A percentile compares a stretch with the other conserved stretches of the same genome.
Evolutionary conservation across 257 asterid genomes (phyloP).

Genomic region (Solanum ossicruentum): DNA sequence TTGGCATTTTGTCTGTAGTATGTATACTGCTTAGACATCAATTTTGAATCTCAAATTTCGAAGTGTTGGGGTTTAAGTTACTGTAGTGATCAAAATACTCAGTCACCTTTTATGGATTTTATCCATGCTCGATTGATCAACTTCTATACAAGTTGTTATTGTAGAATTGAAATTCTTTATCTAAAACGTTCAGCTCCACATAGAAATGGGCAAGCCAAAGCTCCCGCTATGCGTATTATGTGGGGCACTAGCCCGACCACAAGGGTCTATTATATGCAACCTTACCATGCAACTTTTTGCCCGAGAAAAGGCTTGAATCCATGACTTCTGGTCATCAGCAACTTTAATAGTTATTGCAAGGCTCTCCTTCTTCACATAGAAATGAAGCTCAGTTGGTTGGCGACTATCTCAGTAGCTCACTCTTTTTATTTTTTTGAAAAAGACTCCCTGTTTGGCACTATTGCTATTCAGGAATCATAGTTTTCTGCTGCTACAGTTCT

Average conservation of each 20-base stretch:
- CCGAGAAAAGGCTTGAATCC: no score
- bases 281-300: no score
- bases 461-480: background rate
- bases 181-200: background rate
- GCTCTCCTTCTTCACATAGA: no score
- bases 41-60: background rate
- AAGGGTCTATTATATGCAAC: no score
- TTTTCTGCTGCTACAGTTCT: background rate
- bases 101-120: background rate
- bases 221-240: no score
- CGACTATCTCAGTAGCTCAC: background rate
- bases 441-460: background rate
- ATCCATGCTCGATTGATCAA: background rate
- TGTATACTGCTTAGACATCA: background rate
- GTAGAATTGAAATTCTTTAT: background rate
- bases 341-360: no score
- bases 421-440: background rate
- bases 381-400: background rate
- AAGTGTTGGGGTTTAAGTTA: background rate
- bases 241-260: no score
- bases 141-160: background rate
- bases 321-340: no score
- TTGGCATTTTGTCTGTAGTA: background rate
- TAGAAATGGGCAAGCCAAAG: background rate
- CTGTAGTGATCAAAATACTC: background rate